phyloP scores from a whole-genome alignment of 371 early-diverging fungal genomes.

The Lichtheimia hyalospora region DNA sequence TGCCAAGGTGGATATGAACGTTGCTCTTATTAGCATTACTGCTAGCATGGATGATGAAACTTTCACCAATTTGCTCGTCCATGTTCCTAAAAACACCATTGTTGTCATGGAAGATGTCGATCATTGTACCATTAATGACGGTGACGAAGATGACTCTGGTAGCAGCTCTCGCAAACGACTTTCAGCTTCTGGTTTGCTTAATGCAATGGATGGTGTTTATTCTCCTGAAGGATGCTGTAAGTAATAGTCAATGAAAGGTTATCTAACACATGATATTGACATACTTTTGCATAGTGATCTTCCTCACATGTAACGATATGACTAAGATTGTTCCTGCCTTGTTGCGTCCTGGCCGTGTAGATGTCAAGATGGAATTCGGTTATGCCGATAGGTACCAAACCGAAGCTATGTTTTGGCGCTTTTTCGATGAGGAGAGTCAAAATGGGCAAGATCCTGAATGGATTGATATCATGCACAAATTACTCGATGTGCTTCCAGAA shows the following conservation, averaged over 20 bases:
- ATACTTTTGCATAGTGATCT: constrained; percentile 51
- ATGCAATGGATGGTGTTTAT: constrained; percentile 94
- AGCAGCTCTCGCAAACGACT: constrained; percentile 52
- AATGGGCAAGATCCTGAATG: neutral
- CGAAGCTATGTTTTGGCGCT: constrained; percentile 52
- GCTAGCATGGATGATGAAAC: constrained; percentile 33
- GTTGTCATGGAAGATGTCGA: constrained; percentile 53
- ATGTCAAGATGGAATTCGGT: constrained; percentile 82
- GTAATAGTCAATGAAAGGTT: neutral
- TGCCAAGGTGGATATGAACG: constrained; percentile 43
- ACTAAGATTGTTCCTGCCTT: constrained; percentile 92
- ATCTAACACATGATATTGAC: neutral
- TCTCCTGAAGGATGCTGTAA: constrained; percentile 80
- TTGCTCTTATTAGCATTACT: constrained; percentile 39
- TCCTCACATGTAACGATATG: constrained; percentile 97
- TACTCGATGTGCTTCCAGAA: constrained; percentile 22
- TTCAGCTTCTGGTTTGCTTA: constrained; percentile 90
- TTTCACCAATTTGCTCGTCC: constrained; percentile 24
- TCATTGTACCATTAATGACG: constrained; percentile 37
- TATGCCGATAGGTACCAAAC: constrained; percentile 73
- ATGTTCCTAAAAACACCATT: constrained; percentile 34
- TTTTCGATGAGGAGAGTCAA: constrained; percentile 20
- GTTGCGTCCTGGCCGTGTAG: constrained; percentile 95
- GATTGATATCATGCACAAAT: constrained; percentile 6
- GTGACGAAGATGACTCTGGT: neutral